A percentile compares a stretch with the other conserved stretches of the same genome.
These are phyloP conservation scores for Pseudopediastrum boryanum DNA, from an alignment of 139 green algal species.

Conservation along the genomic window DNA sequence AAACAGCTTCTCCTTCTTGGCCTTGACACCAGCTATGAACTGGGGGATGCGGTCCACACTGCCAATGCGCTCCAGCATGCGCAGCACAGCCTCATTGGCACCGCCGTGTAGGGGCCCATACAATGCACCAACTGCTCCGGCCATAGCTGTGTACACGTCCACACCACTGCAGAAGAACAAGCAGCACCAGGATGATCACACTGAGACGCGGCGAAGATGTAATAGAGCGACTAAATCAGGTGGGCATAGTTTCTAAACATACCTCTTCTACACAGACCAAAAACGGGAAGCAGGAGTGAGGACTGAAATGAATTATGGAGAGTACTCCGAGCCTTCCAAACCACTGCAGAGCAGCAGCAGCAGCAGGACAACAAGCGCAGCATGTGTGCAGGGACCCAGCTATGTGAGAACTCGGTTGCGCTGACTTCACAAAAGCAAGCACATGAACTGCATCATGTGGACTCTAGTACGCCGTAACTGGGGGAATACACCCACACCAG, in stretches of 20 bases:
- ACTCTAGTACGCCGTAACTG: too few relatives aligned
- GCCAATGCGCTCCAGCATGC: slow-evolving; percentile 96
- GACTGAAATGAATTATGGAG: too few relatives aligned
- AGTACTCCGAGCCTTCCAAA: too few relatives aligned
- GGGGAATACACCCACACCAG: too few relatives aligned
- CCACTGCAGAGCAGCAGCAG: too few relatives aligned
- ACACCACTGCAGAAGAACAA: slow-evolving; percentile 67
- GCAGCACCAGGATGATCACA: background rate
- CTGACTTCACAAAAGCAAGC: too few relatives aligned
- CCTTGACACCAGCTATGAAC: slow-evolving; percentile 73
- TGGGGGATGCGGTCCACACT: slow-evolving; percentile 81
- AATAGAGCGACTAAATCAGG: background rate
- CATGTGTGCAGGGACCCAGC: too few relatives aligned
- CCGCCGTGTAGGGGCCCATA: slow-evolving; percentile 98
- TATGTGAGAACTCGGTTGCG: too few relatives aligned
- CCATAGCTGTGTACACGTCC: slow-evolving; percentile 96
- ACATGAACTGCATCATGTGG: too few relatives aligned
- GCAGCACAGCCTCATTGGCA: slow-evolving; percentile 97
- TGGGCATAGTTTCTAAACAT: background rate
- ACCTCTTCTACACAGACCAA: background rate
- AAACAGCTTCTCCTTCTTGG: slow-evolving; percentile 88
- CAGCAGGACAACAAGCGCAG: too few relatives aligned
- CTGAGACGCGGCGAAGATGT: background rate
- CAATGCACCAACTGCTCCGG: slow-evolving; percentile 92
- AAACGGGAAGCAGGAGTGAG: background rate